Evolutionary conservation across 176 grass and related monocot genomes (phyloP).

Genomic region (Avena eriantha): DNA sequence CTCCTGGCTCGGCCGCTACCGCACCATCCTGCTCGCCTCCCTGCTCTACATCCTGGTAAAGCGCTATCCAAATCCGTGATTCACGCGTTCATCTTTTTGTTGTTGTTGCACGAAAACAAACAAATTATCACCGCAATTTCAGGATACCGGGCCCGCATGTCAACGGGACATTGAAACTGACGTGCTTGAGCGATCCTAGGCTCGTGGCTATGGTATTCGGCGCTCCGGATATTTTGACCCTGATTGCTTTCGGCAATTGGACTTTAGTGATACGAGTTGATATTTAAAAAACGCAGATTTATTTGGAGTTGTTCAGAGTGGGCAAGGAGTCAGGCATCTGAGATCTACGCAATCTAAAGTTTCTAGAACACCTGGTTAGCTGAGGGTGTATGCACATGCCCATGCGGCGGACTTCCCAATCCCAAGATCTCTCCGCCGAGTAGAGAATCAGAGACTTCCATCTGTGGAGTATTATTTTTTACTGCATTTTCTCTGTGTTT

Average conservation of each 20-base stretch:
- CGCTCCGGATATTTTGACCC: background rate
- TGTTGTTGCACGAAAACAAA: background rate
- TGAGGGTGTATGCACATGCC: background rate
- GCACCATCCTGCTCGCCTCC: conserved; percentile 34
- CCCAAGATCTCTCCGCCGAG: no score
- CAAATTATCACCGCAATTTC: background rate
- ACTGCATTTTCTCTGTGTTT: no score
- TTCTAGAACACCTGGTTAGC: background rate
- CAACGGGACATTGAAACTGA: background rate
- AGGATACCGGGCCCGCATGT: background rate
- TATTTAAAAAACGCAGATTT: background rate
- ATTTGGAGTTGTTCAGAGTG: background rate
- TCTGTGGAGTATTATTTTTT: no score
- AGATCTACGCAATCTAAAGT: background rate
- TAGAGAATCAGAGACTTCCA: no score
- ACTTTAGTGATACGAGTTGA: background rate
- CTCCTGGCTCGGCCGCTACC: conserved; percentile 52
- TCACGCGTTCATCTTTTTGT: background rate
- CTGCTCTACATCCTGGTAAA: conserved; percentile 50
- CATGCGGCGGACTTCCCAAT: background rate
- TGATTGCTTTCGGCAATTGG: background rate
- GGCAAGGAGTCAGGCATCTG: background rate
- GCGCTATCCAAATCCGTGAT: background rate
- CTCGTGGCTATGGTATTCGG: background rate
- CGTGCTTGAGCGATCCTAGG: background rate